phyloP scores from a whole-genome alignment of 2,329 filamentous ascomycete species.

The Alternaria gansuensis region DNA sequence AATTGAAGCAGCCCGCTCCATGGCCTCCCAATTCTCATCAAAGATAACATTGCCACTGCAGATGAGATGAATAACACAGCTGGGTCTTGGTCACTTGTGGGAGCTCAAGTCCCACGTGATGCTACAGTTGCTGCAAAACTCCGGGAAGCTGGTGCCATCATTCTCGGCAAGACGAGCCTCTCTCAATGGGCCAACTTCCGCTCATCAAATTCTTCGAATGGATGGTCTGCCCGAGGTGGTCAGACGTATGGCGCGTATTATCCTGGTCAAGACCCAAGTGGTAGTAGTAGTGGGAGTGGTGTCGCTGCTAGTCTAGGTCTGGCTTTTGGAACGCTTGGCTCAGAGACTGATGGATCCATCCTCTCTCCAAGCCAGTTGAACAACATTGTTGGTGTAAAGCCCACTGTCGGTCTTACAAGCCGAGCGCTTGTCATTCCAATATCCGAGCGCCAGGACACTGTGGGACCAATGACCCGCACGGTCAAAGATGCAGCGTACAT shows the following conservation, averaged over 20 bases:
- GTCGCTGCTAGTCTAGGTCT: constrained; percentile 68
- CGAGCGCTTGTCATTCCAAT: constrained; percentile 72
- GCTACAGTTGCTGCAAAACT: constrained; percentile 68
- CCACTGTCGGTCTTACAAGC: constrained; percentile 71
- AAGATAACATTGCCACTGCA: constrained; percentile 71
- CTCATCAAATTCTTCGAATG: constrained; percentile 65
- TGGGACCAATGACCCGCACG: constrained; percentile 66
- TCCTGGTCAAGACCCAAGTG: constrained; percentile 65
- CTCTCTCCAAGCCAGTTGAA: constrained; percentile 64
- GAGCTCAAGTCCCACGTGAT: constrained; percentile 66
- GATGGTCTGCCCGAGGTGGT: constrained; percentile 72
- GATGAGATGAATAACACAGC: constrained; percentile 71
- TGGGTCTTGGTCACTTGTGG: constrained; percentile 70
- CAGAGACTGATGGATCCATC: constrained; percentile 72
- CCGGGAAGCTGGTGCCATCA: constrained; percentile 67
- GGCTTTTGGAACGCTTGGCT: constrained; percentile 66
- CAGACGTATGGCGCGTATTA: constrained; percentile 70
- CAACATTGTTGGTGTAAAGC: constrained; percentile 70
- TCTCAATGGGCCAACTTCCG: constrained; percentile 72
- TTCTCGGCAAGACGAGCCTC: constrained; percentile 72
- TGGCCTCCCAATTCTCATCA: constrained; percentile 71
- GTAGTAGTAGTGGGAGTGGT: constrained; percentile 62
- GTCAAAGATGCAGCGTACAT: constrained; percentile 67
- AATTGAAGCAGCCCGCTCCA: constrained; percentile 61
- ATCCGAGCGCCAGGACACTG: constrained; percentile 64